A percentile compares a stretch with the other conserved stretches of the same genome.
phyloP scores from a whole-genome alignment of 306 rosid genomes.

The Delonix regia region DNA sequence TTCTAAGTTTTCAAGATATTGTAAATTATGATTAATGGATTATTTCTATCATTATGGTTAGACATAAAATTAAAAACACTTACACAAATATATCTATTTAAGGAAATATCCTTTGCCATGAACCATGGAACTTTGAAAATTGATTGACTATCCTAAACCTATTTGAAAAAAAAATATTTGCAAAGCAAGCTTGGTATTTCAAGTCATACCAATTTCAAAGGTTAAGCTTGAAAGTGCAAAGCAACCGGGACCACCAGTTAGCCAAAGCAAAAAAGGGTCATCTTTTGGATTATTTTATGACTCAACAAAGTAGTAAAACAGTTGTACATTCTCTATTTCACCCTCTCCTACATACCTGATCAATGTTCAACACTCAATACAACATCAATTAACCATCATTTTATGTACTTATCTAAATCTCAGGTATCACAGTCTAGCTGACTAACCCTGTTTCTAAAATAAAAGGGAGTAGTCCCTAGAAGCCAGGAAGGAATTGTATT shows the following conservation, averaged over 20 bases:
- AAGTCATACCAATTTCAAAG: slow-evolving; percentile 56
- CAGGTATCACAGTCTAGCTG: background rate
- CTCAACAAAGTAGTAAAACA: slow-evolving; percentile 66
- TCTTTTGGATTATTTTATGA: slow-evolving; percentile 59
- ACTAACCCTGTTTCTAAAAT: slow-evolving; percentile 73
- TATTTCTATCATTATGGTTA: too few species aligned
- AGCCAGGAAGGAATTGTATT: slow-evolving; percentile 68
- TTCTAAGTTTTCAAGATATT: too few species aligned
- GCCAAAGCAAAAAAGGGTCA: slow-evolving; percentile 77
- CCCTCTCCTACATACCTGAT: slow-evolving; percentile 73
- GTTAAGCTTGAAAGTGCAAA: slow-evolving; percentile 52
- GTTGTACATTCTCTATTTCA: slow-evolving; percentile 57
- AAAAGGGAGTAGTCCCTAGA: slow-evolving; percentile 69
- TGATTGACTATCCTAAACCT: too few species aligned
- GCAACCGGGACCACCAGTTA: slow-evolving; percentile 83
- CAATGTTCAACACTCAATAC: background rate
- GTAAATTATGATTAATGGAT: too few species aligned
- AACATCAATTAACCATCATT: background rate
- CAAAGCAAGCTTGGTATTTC: background rate
- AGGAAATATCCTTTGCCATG: too few species aligned
- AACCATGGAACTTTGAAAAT: too few species aligned
- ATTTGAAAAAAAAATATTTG: too few species aligned
- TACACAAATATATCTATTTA: too few species aligned
- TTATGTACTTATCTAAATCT: background rate
- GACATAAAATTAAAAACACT: too few species aligned